phyloP scores from a whole-genome alignment of 805 yeast species.

The Hanseniaspora thailandica region DNA sequence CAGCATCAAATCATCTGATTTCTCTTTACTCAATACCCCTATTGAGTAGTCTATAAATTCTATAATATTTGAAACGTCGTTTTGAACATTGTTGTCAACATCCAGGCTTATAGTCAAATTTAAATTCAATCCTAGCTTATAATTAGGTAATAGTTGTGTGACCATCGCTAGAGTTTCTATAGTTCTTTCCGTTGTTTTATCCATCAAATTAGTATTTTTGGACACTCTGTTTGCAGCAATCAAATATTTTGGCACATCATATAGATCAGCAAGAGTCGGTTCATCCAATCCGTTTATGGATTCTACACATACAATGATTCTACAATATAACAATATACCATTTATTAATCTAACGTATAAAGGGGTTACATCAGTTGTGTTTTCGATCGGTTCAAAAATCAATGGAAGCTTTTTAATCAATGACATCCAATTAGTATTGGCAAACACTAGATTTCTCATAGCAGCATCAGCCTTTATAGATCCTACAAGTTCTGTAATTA shows the following conservation, averaged over 20 bases:
- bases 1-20: background rate
- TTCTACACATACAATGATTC: slow-evolving; percentile 5
- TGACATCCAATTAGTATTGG: background rate
- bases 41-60: background rate
- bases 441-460: background rate
- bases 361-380: background rate
- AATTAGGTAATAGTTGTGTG: background rate
- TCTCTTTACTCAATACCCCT: background rate
- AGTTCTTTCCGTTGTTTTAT: background rate
- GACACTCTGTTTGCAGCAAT: background rate
- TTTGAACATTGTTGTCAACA: background rate
- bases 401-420: background rate
- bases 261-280: background rate
- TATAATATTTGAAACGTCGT: background rate
- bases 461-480: background rate
- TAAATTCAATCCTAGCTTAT: slow-evolving; percentile 1
- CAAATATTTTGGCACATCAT: background rate
- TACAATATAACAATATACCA: slow-evolving; percentile 3
- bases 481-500: background rate
- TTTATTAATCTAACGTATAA: slow-evolving; percentile 5
- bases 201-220: background rate
- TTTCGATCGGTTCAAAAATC: background rate
- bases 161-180: slow-evolving; percentile 3
- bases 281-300: background rate
- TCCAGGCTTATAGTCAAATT: slow-evolving; percentile 1